Conservation (phyloP, 73 alveolate genomes). For the Tetrahymena borealis region DNA sequence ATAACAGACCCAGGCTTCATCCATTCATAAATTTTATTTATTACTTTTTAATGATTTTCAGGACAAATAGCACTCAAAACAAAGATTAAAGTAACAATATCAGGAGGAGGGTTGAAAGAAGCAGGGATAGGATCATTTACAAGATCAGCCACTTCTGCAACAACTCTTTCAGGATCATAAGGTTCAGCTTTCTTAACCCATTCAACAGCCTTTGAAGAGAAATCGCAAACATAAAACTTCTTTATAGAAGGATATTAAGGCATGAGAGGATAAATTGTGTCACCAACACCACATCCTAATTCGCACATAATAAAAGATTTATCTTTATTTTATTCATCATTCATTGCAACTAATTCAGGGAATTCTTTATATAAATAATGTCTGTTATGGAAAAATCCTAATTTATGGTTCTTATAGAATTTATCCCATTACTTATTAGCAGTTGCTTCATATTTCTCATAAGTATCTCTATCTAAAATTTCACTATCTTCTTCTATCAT, state of each 20-base stretch:
- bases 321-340: not conserved
- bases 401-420: constrained; percentile 19
- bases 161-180: not conserved
- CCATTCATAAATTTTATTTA: constrained; percentile 51
- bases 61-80: constrained; percentile 29
- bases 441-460: constrained; percentile 10
- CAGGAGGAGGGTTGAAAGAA: not conserved
- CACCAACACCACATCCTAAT: constrained; percentile 43
- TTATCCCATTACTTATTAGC: constrained; percentile 29
- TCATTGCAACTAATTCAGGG: constrained; percentile 13
- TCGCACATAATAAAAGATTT: constrained; percentile 5
- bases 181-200: constrained; percentile 3
- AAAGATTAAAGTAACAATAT: constrained; percentile 29
- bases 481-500: constrained; percentile 4
- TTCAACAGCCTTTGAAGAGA: constrained; percentile 23
- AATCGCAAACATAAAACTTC: constrained; percentile 33
- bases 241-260: constrained; percentile 9
- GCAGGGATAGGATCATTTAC: not conserved
- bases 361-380: constrained; percentile 21
- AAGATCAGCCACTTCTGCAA: not conserved
- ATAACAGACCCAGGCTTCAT: constrained; percentile 83
- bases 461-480: not conserved
- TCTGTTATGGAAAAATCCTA: constrained; percentile 11
- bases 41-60: constrained; percentile 52
- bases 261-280: constrained; percentile 24